phyloP scores from a whole-genome alignment of 1,284 basidiomycete species.

The Heterobasidion annosum region DNA sequence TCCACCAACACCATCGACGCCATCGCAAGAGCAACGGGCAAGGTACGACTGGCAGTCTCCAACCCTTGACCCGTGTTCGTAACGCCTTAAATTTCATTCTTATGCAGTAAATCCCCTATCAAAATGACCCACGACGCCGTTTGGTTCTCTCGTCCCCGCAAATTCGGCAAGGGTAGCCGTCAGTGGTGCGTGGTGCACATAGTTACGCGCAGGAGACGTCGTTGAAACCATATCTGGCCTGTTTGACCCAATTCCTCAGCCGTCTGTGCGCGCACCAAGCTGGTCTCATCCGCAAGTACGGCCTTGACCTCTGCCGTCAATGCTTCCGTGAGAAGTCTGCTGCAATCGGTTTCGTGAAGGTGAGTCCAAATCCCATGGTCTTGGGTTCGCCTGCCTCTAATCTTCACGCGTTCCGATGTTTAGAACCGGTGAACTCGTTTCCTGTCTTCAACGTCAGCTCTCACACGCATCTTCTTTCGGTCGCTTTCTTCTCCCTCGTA shows the following conservation, averaged over 20 bases:
- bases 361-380: conserved; percentile 25
- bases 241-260: conserved; percentile 32
- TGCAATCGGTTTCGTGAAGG: conserved; percentile 93
- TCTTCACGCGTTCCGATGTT: background rate
- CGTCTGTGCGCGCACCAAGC: conserved; percentile 94
- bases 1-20: background rate
- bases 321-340: conserved; percentile 96
- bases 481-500: background rate
- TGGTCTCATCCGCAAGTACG: conserved; percentile 93
- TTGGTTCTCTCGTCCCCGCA: conserved; percentile 91
- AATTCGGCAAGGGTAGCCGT: conserved; percentile 91
- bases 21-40: conserved; percentile 1
- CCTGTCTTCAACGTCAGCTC: background rate
- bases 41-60: background rate
- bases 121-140: conserved; percentile 89
- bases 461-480: background rate
- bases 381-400: background rate
- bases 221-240: background rate
- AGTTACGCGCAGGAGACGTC: background rate
- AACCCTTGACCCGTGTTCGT: background rate
- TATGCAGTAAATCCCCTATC: conserved; percentile 7
- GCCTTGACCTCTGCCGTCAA: conserved; percentile 94
- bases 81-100: background rate
- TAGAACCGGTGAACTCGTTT: conserved; percentile 12
- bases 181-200: conserved; percentile 59